phyloP scores from a whole-genome alignment of 345 rosid species.

The Rhizophora mangle region DNA sequence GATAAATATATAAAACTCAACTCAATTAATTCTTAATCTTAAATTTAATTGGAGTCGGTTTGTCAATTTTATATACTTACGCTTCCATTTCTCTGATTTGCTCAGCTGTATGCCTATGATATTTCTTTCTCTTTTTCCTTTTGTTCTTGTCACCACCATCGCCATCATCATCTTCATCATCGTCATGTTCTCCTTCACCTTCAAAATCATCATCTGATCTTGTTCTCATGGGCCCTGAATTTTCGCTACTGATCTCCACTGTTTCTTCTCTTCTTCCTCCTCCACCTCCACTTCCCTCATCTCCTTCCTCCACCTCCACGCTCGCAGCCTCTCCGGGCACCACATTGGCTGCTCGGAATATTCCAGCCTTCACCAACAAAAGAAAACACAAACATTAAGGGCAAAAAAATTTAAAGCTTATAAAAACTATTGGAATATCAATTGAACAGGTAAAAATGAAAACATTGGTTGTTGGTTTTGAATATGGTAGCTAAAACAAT shows the following conservation, averaged over 20 bases:
- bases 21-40: no score
- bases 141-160: slow-evolving; percentile 44
- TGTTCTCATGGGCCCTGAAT: slow-evolving; percentile 81
- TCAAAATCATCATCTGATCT: slow-evolving; percentile 78
- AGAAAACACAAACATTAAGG: neutral
- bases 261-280: slow-evolving; percentile 49
- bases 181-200: slow-evolving; percentile 52
- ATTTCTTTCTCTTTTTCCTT: slow-evolving; percentile 94
- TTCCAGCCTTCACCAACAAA: slow-evolving; percentile 65
- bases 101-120: slow-evolving; percentile 92
- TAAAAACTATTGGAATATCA: neutral
- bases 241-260: slow-evolving; percentile 92
- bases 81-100: slow-evolving; percentile 98
- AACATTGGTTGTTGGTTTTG: neutral
- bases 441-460: neutral
- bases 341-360: slow-evolving; percentile 62
- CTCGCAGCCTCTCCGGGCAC: slow-evolving; percentile 36
- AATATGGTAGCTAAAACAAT: neutral
- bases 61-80: slow-evolving; percentile 34
- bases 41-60: no score
- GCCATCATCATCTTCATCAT: slow-evolving; percentile 49
- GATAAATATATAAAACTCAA: no score
- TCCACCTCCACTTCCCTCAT: slow-evolving; percentile 50
- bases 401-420: neutral
- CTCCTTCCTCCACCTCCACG: slow-evolving; percentile 70